phyloP scores from a whole-genome alignment of 1,284 basidiomycete species.

The Leccinum huronense region DNA sequence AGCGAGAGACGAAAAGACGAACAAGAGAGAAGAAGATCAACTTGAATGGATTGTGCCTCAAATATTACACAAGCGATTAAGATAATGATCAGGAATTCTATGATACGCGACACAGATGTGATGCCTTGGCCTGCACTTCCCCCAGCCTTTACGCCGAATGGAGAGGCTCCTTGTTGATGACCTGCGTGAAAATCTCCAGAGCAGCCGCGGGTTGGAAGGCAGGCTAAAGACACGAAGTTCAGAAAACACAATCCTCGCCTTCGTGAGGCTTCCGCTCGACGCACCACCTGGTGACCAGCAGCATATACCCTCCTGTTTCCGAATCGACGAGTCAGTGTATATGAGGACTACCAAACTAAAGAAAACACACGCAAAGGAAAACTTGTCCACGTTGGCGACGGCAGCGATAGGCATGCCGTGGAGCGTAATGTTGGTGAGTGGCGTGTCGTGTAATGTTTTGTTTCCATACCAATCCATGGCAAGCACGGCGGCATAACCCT shows the following conservation, averaged over 20 bases:
- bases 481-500: too few species aligned
- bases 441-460: too few species aligned
- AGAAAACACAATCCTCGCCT: background rate
- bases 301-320: too few species aligned
- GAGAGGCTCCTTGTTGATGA: conserved; percentile 49
- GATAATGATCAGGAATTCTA: too few species aligned
- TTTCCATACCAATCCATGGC: too few species aligned
- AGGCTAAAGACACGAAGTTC: conserved; percentile 38
- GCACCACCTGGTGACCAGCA: too few species aligned
- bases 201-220: conserved; percentile 58
- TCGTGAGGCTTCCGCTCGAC: background rate
- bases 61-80: too few species aligned
- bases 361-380: conserved; percentile 55
- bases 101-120: too few species aligned
- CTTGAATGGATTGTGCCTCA: too few species aligned
- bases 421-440: conserved; percentile 64
- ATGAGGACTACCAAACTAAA: background rate
- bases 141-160: conserved; percentile 46
- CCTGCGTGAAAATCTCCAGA: conserved; percentile 56
- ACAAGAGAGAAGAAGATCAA: too few species aligned
- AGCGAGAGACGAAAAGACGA: too few species aligned
- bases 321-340: background rate
- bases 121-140: background rate
- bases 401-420: conserved; percentile 50
- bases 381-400: conserved; percentile 61